A percentile compares a stretch with the other conserved stretches of the same genome.
Evolutionary conservation across 208 protist species (phyloP).

Genomic region (Tritrichomonas foetus): DNA sequence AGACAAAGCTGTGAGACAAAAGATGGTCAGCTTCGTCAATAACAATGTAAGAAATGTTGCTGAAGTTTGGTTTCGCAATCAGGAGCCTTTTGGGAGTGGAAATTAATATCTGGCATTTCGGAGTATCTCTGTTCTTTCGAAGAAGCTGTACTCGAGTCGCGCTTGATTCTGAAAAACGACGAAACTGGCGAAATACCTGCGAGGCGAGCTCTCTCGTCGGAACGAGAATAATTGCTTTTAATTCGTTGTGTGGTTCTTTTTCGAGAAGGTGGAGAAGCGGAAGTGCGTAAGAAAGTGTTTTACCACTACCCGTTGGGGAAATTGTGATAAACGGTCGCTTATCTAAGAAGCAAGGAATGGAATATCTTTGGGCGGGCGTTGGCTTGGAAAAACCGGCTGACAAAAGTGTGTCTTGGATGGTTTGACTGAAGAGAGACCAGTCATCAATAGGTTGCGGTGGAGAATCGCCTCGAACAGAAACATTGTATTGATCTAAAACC

Average conservation of each 20-base stretch:
- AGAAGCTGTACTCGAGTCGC: not conserved
- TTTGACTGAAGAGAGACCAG: not conserved
- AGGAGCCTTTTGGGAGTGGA: not conserved
- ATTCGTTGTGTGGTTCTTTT: not conserved
- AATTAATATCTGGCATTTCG: constrained; percentile 33
- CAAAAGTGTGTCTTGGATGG: not conserved
- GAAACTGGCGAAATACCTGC: not conserved
- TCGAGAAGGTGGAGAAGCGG: not conserved
- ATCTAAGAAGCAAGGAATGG: not conserved
- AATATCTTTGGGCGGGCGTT: not conserved
- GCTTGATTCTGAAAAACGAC: not conserved
- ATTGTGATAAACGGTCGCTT: not conserved
- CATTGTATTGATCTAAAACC: constrained; percentile 23
- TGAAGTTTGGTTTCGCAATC: not conserved
- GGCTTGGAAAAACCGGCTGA: not conserved
- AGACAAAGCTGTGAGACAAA: constrained; percentile 28
- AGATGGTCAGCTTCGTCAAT: constrained; percentile 38
- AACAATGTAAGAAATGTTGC: not conserved
- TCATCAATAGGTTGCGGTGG: not conserved
- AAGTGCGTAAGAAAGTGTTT: constrained; percentile 9
- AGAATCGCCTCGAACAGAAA: not conserved
- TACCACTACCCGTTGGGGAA: constrained; percentile 22
- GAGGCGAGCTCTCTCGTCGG: constrained; percentile 12
- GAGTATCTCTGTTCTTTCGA: not conserved
- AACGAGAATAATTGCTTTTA: not conserved